Evolutionary conservation across 257 asterid species (phyloP).

Genomic region (Ballota nigra): DNA sequence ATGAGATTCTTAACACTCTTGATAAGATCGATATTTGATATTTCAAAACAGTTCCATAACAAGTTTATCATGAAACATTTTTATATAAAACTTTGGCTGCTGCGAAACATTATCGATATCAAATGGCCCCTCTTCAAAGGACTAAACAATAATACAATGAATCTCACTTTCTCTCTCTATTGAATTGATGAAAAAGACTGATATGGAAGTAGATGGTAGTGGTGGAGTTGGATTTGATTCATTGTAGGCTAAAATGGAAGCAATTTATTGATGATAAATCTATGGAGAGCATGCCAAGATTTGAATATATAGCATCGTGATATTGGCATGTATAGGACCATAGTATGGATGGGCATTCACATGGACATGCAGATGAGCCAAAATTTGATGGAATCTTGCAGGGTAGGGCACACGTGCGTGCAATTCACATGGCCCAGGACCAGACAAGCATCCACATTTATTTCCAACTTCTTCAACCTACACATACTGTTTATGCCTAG

Average conservation of each 20-base stretch:
- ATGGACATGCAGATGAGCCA: neutral
- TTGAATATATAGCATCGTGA: neutral
- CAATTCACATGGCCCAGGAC: constrained; percentile 6
- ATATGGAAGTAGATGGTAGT: neutral
- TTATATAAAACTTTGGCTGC: too few relatives aligned
- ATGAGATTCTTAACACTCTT: too few relatives aligned
- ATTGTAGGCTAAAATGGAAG: neutral
- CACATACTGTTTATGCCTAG: neutral
- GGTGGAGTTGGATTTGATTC: neutral
- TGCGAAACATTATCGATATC: neutral
- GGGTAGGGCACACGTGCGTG: constrained; percentile 17
- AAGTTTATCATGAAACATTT: too few relatives aligned
- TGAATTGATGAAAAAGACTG: neutral
- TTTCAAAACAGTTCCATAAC: too few relatives aligned
- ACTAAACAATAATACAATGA: neutral
- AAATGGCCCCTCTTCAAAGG: neutral
- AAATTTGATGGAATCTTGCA: neutral
- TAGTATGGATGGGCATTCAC: neutral
- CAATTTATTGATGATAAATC: neutral
- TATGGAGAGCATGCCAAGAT: constrained; percentile 14
- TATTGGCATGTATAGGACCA: neutral
- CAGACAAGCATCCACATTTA: neutral
- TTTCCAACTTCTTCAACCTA: neutral
- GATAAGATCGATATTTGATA: too few relatives aligned
- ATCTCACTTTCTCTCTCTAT: neutral